Conservation (phyloP, 768 basidiomycete species). For the Naganishia onofrii region DNA sequence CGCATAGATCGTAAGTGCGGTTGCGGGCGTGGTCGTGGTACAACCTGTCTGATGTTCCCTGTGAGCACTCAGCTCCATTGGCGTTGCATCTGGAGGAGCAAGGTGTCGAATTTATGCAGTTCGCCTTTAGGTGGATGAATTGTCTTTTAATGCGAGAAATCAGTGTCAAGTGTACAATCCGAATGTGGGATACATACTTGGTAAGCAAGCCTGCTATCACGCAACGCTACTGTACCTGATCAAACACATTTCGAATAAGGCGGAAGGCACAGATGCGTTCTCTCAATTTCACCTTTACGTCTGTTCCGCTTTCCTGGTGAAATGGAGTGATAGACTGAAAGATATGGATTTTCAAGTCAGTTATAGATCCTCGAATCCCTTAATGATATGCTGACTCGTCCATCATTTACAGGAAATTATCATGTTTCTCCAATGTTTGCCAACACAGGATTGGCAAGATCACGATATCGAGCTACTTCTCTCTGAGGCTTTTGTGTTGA, state of each 20-base stretch:
- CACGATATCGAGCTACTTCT: slow-evolving; percentile 93
- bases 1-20: slow-evolving; percentile 51
- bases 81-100: slow-evolving; percentile 78
- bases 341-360: slow-evolving; percentile 97
- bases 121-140: slow-evolving; percentile 99
- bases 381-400: neutral
- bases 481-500: slow-evolving; percentile 83
- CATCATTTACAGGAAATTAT: slow-evolving; percentile 74
- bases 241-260: slow-evolving; percentile 56
- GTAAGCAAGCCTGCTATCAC: slow-evolving; percentile 56
- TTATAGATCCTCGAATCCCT: neutral
- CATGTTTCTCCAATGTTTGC: slow-evolving; percentile 72
- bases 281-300: slow-evolving; percentile 98
- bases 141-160: slow-evolving; percentile 97
- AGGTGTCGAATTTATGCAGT: slow-evolving; percentile 98
- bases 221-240: neutral
- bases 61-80: slow-evolving; percentile 65
- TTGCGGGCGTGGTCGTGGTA: neutral
- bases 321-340: slow-evolving; percentile 87
- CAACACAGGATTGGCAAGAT: slow-evolving; percentile 80
- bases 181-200: slow-evolving; percentile 99
- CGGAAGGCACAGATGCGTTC: slow-evolving; percentile 95
- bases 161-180: slow-evolving; percentile 89
- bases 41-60: neutral
- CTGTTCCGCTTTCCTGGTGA: slow-evolving; percentile 92